phyloP scores from a whole-genome alignment of 371 early-diverging fungal species.

The Mortierella sp. region DNA sequence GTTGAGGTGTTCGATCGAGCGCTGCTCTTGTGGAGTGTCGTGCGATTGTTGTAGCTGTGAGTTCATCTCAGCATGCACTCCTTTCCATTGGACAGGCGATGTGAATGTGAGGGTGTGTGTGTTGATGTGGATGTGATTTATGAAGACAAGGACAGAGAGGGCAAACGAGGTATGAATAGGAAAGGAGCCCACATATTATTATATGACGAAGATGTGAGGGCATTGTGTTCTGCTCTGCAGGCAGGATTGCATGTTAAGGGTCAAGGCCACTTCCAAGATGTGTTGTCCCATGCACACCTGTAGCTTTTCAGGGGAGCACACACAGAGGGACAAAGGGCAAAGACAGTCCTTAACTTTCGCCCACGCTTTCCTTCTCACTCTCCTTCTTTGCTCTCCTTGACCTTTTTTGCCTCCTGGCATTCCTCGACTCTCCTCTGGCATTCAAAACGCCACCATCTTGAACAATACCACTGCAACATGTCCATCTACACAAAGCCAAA shows the following conservation, averaged over 20 bases:
- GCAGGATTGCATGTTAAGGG: not conserved
- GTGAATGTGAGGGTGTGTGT: not conserved
- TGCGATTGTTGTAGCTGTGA: not conserved
- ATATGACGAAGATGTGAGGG: not conserved
- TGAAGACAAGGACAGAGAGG: not conserved
- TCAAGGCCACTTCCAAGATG: not conserved
- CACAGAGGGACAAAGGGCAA: not conserved
- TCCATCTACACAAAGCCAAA: slow-evolving; percentile 32
- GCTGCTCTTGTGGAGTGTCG: slow-evolving; percentile 7
- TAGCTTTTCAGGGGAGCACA: not conserved
- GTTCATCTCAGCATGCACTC: slow-evolving; percentile 15
- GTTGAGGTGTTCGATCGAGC: slow-evolving; percentile 7
- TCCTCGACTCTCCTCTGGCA: not conserved
- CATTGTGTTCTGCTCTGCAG: no score
- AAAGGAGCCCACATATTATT: not conserved
- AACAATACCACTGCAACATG: slow-evolving; percentile 22
- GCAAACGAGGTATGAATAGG: not conserved
- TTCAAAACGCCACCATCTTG: not conserved
- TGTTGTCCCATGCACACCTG: no score
- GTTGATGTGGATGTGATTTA: not conserved
- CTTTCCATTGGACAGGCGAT: slow-evolving; percentile 3
- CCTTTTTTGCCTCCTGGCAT: not conserved
- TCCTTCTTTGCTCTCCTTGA: not conserved
- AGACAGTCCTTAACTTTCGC: not conserved
- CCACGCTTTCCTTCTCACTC: not conserved